Evolutionary conservation across 441 rosid species (phyloP).

Genomic region (Omphalea diandra): DNA sequence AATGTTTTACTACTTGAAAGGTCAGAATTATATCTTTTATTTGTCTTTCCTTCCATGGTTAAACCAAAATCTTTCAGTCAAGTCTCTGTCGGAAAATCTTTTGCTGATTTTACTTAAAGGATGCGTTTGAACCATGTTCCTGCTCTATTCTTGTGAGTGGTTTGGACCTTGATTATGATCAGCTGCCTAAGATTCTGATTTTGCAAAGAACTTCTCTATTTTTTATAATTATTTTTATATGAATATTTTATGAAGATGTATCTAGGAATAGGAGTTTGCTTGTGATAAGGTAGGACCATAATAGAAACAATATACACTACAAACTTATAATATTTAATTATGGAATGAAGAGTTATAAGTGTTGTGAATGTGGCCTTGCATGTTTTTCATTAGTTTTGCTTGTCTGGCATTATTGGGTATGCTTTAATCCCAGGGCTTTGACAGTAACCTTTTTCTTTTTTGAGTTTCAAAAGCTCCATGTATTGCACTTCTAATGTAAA

Average conservation of each 20-base stretch:
- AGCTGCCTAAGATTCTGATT: background rate
- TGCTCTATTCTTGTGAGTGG: background rate
- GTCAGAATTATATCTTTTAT: conserved; percentile 32
- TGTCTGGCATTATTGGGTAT: background rate
- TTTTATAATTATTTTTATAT: background rate
- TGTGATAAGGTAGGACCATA: background rate
- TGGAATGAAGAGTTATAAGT: background rate
- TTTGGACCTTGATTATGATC: conserved; percentile 1
- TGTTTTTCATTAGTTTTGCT: conserved; percentile 1
- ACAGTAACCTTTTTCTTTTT: background rate
- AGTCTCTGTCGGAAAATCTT: background rate
- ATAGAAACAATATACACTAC: background rate
- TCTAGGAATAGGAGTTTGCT: background rate
- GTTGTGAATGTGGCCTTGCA: background rate
- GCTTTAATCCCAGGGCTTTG: background rate
- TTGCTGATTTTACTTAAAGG: background rate
- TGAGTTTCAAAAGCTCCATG: background rate
- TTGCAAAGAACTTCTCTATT: background rate
- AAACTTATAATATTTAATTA: background rate
- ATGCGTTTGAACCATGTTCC: background rate
- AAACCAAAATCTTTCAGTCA: background rate
- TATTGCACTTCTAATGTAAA: background rate
- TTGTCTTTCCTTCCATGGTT: background rate
- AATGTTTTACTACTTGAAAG: conserved; percentile 86
- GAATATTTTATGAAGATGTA: background rate